phyloP scores from a whole-genome alignment of 192 early-diverging fungal genomes.

The Podila verticillata region DNA sequence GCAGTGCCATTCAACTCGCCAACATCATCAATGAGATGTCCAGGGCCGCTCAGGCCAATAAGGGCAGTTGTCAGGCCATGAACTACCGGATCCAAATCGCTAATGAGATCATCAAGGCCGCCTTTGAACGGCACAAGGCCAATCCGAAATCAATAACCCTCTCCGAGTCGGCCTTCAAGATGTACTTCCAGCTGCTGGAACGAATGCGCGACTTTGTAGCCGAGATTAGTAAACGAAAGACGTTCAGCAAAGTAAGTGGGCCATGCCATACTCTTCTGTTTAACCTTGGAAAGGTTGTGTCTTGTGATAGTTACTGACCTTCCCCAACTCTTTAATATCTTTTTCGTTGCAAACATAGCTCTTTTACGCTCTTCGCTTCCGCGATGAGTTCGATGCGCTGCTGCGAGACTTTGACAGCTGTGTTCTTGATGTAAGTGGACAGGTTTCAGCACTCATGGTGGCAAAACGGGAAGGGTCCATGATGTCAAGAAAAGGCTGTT shows the following conservation, averaged over 20 bases:
- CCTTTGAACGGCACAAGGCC: slow-evolving; percentile 32
- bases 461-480: too few species aligned
- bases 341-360: slow-evolving; percentile 12
- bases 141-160: slow-evolving; percentile 28
- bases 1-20: slow-evolving; percentile 39
- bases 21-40: slow-evolving; percentile 40
- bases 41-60: slow-evolving; percentile 40
- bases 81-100: slow-evolving; percentile 50
- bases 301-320: background rate
- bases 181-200: slow-evolving; percentile 35
- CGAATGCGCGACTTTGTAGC: slow-evolving; percentile 47
- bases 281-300: background rate
- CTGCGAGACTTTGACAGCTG: slow-evolving; percentile 50
- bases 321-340: background rate
- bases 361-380: slow-evolving; percentile 40
- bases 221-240: slow-evolving; percentile 49
- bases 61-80: slow-evolving; percentile 46
- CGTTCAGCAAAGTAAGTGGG: slow-evolving; percentile 35
- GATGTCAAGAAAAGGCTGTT: too few species aligned
- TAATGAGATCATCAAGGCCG: slow-evolving; percentile 46
- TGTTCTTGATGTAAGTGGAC: slow-evolving; percentile 45
- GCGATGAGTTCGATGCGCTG: slow-evolving; percentile 50
- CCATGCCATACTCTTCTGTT: too few species aligned
- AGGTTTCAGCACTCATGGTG: too few species aligned
- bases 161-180: slow-evolving; percentile 31